Base-by-base conservation (phyloP, 1,284 basidiomycete species). In the Puccinia horiana region DNA sequence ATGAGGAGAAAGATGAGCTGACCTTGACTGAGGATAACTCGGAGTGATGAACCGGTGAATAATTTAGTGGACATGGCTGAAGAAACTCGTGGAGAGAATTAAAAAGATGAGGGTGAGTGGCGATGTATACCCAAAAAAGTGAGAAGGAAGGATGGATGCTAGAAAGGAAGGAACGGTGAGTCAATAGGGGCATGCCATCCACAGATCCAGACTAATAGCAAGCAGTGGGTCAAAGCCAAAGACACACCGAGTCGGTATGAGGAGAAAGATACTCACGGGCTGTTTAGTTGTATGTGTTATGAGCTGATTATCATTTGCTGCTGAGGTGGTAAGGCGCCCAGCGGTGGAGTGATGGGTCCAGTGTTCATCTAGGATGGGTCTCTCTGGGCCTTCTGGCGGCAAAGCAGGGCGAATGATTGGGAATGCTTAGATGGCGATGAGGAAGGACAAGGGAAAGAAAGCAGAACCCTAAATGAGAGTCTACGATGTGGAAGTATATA, bases 11-110 rank as follows among this genome's bases (percentile, higher is more conserved):
- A 49, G n/a, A 35, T 29, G 2, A 4, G 49, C 69, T 70, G 26
- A 70, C 69, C 69, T 49, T 44, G 69, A 1, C 35, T 47, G n/a
- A 70, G 44, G 44, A 70, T 70, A 35, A 42, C n/a, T 14, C 69
- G n/a, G n/a, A 52, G 16, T 47, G 29, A 52, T 35, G 69, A 47
- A 23, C 67, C 40, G 40, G 67, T 42, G 18, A 70, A 47, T 12
- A 35, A 70, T 70, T 42, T 47, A 18, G 29, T 16, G 42, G 69
- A 47, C 69, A 70, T 70, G 42, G 6, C 40, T 14, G 61, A 16
- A 40, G 35, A 23, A 40, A 16, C 23, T 18, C 40, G 61, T 5
- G 16, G 61, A 65, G 61, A 20, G 8, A 47, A 47, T 47, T 8
- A 47, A 8, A 16, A 47, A 47, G 44, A 47, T 47, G 58, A 61